Evolutionary conservation across 345 rosid species (phyloP).

Genomic region (Gossypium arboreum): DNA sequence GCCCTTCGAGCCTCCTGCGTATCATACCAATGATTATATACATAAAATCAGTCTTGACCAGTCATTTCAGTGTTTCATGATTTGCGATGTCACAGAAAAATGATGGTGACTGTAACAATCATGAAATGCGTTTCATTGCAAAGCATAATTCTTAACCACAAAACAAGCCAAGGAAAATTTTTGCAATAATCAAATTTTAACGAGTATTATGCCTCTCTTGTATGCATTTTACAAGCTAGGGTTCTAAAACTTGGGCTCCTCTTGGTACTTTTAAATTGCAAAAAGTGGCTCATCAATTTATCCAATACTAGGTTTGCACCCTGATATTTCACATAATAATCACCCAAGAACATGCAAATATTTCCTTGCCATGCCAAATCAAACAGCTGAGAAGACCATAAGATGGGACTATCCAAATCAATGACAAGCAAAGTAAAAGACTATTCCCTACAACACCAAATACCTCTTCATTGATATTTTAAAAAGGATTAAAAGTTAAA

Average conservation of each 20-base stretch:
- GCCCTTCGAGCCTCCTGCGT: constrained; percentile 81
- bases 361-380: not conserved
- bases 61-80: not conserved
- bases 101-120: not conserved
- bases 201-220: not conserved
- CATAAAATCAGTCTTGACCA: not conserved
- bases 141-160: not conserved
- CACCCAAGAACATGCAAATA: not conserved
- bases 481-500: not conserved
- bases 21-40: not conserved
- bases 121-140: not conserved
- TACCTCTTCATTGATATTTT: not conserved
- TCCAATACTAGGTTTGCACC: not conserved
- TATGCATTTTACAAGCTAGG: not conserved
- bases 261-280: not conserved
- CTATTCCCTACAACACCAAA: not conserved
- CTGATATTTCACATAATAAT: not conserved
- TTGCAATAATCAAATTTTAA: not conserved
- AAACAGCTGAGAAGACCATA: not conserved
- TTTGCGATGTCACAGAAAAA: not conserved
- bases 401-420: not conserved
- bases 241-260: not conserved
- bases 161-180: not conserved
- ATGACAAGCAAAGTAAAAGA: not conserved
- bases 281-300: not conserved